phyloP scores from a whole-genome alignment of 2,329 filamentous ascomycete genomes.

The Microdochium nivale region DNA sequence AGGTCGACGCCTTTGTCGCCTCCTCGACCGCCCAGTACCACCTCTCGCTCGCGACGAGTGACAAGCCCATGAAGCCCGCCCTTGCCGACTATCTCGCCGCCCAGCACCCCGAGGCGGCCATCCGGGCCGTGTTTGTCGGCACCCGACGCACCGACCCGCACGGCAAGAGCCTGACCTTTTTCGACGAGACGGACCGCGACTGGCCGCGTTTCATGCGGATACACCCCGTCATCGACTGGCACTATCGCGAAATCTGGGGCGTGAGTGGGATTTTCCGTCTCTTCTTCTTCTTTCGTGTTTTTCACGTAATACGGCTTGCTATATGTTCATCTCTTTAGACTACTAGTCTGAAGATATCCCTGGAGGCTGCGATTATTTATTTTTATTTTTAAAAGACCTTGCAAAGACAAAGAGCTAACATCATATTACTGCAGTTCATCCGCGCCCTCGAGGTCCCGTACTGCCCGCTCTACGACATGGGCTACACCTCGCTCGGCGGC shows the following conservation, averaged over 20 bases:
- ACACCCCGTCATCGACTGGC: slow-evolving; percentile 96
- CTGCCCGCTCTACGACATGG: slow-evolving; percentile 75
- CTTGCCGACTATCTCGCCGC: slow-evolving; percentile 69
- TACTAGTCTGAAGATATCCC: no score
- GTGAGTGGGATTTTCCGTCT: slow-evolving; percentile 43
- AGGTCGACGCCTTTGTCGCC: slow-evolving; percentile 79
- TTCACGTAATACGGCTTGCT: no score
- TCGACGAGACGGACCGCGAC: slow-evolving; percentile 77
- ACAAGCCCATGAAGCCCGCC: slow-evolving; percentile 70
- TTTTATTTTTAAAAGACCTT: no score
- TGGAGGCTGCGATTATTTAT: no score
- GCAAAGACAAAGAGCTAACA: no score
- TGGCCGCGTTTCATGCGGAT: slow-evolving; percentile 93
- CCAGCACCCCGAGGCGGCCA: slow-evolving; percentile 41
- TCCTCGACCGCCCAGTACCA: slow-evolving; percentile 59
- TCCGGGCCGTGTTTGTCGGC: slow-evolving; percentile 79
- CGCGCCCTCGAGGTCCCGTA: slow-evolving; percentile 72
- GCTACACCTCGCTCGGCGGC: slow-evolving; percentile 89
- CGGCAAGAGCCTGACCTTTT: slow-evolving; percentile 67
- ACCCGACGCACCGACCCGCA: slow-evolving; percentile 90
- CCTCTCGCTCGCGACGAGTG: slow-evolving; percentile 66
- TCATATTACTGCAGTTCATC: slow-evolving; percentile 62
- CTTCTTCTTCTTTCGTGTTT: not conserved
- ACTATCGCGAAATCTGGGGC: slow-evolving; percentile 89
- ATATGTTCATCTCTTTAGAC: no score